phyloP scores from a whole-genome alignment of 768 basidiomycete species.

The Russula foetens region DNA sequence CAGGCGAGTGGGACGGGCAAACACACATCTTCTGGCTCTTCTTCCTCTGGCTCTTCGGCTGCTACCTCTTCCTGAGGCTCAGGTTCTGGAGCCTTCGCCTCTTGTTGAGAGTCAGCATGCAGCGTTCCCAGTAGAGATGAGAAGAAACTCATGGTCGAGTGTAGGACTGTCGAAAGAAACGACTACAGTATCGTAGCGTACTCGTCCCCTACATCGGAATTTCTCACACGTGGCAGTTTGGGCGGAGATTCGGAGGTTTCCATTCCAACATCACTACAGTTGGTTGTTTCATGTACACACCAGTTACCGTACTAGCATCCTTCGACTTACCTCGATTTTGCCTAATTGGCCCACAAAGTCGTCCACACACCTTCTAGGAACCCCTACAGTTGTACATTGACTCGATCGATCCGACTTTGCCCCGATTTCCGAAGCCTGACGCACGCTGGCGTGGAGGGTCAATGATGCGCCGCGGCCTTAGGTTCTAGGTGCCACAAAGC shows the following conservation, averaged over 20 bases:
- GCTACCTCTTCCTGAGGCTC: constrained; percentile 37
- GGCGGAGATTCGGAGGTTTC: neutral
- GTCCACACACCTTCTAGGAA: neutral
- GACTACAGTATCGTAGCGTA: too few relatives aligned
- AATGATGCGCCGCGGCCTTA: too few relatives aligned
- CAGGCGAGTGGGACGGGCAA: neutral
- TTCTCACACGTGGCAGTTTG: neutral
- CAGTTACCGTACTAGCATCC: too few relatives aligned
- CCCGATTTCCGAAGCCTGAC: neutral
- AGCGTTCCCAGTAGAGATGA: constrained; percentile 35
- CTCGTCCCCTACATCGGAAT: neutral
- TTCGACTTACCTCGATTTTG: too few relatives aligned
- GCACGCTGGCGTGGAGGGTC: too few relatives aligned
- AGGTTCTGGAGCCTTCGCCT: constrained; percentile 26
- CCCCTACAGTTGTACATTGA: neutral
- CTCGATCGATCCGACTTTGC: neutral
- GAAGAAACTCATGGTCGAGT: constrained; percentile 33
- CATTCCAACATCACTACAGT: neutral
- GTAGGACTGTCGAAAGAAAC: too few relatives aligned
- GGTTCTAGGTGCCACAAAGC: too few relatives aligned
- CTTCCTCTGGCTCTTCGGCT: constrained; percentile 30
- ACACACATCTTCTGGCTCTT: constrained; percentile 80
- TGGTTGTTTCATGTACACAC: too few relatives aligned
- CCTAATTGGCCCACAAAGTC: too few relatives aligned
- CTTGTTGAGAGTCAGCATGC: constrained; percentile 35